These are phyloP conservation scores for Arthrobotrys sphaeroides DNA, from an alignment of 2,329 filamentous ascomycete genomes.

Conservation along the genomic window DNA sequence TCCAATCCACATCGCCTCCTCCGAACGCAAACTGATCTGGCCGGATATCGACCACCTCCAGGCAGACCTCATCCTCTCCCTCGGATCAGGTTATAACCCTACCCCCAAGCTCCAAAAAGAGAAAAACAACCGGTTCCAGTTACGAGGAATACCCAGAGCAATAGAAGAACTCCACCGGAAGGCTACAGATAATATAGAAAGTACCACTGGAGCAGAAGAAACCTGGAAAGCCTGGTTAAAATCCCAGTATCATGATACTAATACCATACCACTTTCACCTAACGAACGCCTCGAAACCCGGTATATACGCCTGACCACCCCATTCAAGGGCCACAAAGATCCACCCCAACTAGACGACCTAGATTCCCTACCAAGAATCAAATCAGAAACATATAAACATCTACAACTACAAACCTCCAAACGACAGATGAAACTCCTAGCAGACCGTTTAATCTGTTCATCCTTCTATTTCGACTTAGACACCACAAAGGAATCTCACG, in stretches of 20 bases:
- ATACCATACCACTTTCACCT: background rate
- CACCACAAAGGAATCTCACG: background rate
- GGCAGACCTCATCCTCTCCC: constrained; percentile 59
- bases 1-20: constrained; percentile 65
- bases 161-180: constrained; percentile 42
- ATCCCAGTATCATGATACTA: background rate
- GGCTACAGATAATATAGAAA: constrained; percentile 51
- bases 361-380: background rate
- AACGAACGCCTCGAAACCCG: background rate
- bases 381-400: background rate
- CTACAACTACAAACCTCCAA: background rate
- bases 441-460: constrained; percentile 26
- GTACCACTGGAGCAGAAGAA: constrained; percentile 54
- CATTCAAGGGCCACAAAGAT: background rate
- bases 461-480: constrained; percentile 16
- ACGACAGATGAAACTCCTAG: constrained; percentile 4
- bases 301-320: background rate
- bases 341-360: constrained; percentile 16
- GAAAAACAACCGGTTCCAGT: constrained; percentile 19
- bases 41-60: constrained; percentile 54
- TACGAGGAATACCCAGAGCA: constrained; percentile 21
- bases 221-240: constrained; percentile 56
- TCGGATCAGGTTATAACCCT: constrained; percentile 57
- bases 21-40: constrained; percentile 63
- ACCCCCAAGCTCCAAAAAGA: background rate